Evolutionary conservation across 1,284 basidiomycete species (phyloP), one percentile per base, ranked within the genome.

Genomic region (Quambalaria eucalypti): DNA sequence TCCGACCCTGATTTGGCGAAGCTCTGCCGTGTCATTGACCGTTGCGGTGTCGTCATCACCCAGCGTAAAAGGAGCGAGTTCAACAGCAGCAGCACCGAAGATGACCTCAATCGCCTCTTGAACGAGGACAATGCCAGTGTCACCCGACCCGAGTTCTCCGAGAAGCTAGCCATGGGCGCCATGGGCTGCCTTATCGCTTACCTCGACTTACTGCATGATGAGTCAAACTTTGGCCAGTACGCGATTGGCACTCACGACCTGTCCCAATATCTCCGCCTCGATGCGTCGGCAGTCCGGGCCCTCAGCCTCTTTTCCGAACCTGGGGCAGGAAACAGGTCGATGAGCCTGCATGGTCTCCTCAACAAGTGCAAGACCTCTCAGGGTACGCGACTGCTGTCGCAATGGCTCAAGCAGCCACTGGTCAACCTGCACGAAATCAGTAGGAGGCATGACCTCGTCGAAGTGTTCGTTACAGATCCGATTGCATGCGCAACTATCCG

Each of bases 331-430:
- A 65, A 58, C 57, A 68, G 68, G 31, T 66, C 65, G 42, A 67
- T 66, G 14, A 95, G 89, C 21, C 76, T 99, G 4, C 85, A 90
- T 56, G 91, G 92, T 0, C 78, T 96, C 21, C 76, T 98, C 60
- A 96, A 98, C 76, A 87, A 87, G 65, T 97, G 95, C 80, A 95
- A 93, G 77, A 98, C 95, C 1, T 85, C 88, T 0, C 95, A 98
- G 75, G 95, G 95, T 0, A 85, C 88, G n/a, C 80, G 95, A 52
- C 76, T 96, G 54, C 81, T 99, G 1, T 87, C 85, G 0, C 87
- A 87, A 56, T 99, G 93, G 93, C 79, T 99, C 53, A 97, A 96
- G 76, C 95, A 98, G 77, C 95, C 95, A 1, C 79, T 98, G 28
- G 85, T 97, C 39, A 96, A 96, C 73, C 78, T 90, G 21, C 91